phyloP scores from a whole-genome alignment of 2,329 filamentous ascomycete species.

The Huntiella savannae region DNA sequence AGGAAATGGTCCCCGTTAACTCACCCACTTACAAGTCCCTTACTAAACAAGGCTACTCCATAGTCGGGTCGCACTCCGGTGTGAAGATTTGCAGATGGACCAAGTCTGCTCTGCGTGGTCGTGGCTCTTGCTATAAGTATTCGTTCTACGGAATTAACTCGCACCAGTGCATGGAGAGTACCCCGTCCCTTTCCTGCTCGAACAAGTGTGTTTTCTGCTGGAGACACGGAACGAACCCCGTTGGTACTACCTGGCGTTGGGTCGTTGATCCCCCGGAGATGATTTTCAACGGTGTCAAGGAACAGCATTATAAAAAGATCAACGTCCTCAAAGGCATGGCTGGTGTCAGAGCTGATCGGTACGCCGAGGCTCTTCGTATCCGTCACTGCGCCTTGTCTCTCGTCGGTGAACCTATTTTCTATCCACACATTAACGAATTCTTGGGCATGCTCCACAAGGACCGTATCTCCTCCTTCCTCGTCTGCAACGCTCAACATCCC shows the following conservation, averaged over 20 bases:
- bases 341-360: conserved; percentile 77
- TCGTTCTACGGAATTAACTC: conserved; percentile 95
- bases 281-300: conserved; percentile 80
- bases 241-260: conserved; percentile 94
- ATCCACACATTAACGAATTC: conserved; percentile 92
- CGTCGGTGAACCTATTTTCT: conserved; percentile 97
- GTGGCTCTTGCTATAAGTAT: conserved; percentile 93
- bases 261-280: conserved; percentile 75
- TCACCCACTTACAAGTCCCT: conserved; percentile 78
- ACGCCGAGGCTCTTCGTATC: conserved; percentile 81
- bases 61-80: conserved; percentile 85
- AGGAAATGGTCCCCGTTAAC: conserved; percentile 85
- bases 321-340: conserved; percentile 92
- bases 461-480: conserved; percentile 81
- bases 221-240: conserved; percentile 93
- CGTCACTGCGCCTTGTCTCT: conserved; percentile 81
- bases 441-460: conserved; percentile 64
- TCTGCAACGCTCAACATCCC: conserved; percentile 94
- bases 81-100: conserved; percentile 99
- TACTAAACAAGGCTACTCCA: conserved; percentile 91
- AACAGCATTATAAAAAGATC: conserved; percentile 90
- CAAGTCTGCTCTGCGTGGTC: conserved; percentile 81
- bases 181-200: conserved; percentile 81
- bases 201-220: conserved; percentile 99
- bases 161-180: conserved; percentile 96